These are phyloP conservation scores for Aspergillus caelatus DNA, from an alignment of 2,329 filamentous ascomycete species.

Conservation along the genomic window DNA sequence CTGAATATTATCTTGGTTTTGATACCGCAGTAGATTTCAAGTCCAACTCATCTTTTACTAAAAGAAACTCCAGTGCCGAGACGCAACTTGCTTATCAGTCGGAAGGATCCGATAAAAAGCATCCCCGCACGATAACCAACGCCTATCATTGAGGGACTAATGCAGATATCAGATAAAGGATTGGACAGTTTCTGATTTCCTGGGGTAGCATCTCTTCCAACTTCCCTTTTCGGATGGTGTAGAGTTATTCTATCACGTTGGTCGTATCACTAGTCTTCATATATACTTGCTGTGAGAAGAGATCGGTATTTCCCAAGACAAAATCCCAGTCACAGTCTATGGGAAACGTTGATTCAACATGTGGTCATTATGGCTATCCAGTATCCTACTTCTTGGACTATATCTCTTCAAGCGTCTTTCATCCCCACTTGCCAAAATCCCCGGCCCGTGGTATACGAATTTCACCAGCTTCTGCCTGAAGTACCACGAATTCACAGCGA, in stretches of 20 bases:
- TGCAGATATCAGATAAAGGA: not conserved
- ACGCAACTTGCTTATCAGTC: not conserved
- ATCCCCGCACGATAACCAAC: not conserved
- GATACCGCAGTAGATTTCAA: not conserved
- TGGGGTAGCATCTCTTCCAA: not conserved
- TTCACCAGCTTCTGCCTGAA: conserved; percentile 34
- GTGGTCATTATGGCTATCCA: not conserved
- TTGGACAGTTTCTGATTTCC: not conserved
- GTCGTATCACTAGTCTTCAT: not conserved
- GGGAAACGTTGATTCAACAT: not conserved
- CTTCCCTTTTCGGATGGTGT: not conserved
- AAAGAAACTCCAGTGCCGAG: not conserved
- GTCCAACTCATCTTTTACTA: not conserved
- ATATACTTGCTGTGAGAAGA: not conserved
- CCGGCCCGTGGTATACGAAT: conserved; percentile 33
- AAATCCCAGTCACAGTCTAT: not conserved
- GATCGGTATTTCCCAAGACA: not conserved
- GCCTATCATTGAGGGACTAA: not conserved
- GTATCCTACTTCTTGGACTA: not conserved
- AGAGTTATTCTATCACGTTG: not conserved
- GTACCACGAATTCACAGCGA: conserved; percentile 34
- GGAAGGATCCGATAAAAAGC: not conserved
- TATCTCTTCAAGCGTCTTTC: not conserved
- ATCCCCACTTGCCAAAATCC: conserved; percentile 19
- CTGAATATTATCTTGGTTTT: not conserved